These are phyloP conservation scores for Cantharellus cinnabarinus DNA, from an alignment of 768 basidiomycete species.

Conservation along the genomic window DNA sequence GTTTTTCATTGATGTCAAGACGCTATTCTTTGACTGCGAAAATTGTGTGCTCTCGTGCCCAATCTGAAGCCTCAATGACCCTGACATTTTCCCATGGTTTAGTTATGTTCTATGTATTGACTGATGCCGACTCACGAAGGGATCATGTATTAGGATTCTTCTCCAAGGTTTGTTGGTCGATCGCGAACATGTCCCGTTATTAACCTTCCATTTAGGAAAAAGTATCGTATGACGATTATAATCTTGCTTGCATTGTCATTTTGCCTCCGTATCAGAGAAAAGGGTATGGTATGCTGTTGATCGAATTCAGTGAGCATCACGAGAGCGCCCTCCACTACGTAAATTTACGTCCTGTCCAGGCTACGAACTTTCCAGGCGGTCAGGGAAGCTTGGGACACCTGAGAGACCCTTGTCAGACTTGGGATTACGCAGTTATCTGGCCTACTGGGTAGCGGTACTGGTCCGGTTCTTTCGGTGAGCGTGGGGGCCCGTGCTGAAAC, in stretches of 20 bases:
- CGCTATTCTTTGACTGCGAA: conserved; percentile 76
- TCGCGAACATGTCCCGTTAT: background rate
- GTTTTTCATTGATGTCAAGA: conserved; percentile 97
- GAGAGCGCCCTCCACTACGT: conserved; percentile 14
- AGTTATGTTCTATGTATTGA: conserved; percentile 87
- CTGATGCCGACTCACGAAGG: conserved; percentile 55
- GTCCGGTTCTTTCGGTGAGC: conserved; percentile 62
- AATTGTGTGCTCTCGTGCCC: conserved; percentile 35
- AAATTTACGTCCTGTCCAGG: conserved; percentile 25
- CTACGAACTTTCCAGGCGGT: conserved; percentile 73
- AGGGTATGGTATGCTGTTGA: conserved; percentile 87
- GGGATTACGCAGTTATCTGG: conserved; percentile 66
- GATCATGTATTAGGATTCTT: conserved; percentile 71
- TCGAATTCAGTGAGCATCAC: conserved; percentile 66
- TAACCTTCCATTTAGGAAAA: conserved; percentile 45
- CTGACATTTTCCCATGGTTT: background rate
- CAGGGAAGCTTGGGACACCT: conserved; percentile 70
- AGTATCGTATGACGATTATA: conserved; percentile 88
- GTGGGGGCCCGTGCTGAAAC: conserved; percentile 6
- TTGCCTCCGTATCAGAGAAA: conserved; percentile 81
- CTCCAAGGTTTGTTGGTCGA: conserved; percentile 29
- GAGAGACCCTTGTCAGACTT: conserved; percentile 90
- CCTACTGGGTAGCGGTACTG: conserved; percentile 70
- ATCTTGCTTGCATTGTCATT: conserved; percentile 89
- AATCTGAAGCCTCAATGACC: background rate